Conservation (phyloP, 768 basidiomycete species). For the Lepiota venenata region DNA sequence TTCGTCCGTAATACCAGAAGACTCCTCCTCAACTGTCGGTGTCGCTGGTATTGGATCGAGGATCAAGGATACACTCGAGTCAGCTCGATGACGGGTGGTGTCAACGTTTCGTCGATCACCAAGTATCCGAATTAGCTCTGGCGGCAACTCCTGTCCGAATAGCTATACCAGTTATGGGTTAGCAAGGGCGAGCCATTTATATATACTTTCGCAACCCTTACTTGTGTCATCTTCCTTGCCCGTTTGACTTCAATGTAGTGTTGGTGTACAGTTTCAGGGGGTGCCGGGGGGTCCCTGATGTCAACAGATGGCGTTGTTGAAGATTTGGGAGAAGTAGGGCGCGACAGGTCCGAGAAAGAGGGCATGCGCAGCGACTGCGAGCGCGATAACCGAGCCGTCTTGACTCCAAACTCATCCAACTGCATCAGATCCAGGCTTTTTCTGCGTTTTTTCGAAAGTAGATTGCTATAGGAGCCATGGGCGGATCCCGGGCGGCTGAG, state of each 20-base stretch:
- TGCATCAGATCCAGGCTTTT: constrained; percentile 14
- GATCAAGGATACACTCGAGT: constrained; percentile 1
- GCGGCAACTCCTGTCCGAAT: constrained; percentile 47
- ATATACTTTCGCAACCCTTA: constrained; percentile 16
- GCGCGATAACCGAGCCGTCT: neutral
- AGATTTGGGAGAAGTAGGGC: neutral
- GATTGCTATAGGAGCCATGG: neutral
- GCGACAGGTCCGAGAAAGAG: neutral
- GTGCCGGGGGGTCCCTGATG: constrained; percentile 4
- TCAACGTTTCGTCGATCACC: constrained; percentile 2
- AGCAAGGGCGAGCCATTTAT: neutral
- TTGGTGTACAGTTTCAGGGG: constrained; percentile 20
- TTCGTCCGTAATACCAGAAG: neutral
- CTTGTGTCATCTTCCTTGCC: constrained; percentile 50
- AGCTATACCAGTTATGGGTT: constrained; percentile 26
- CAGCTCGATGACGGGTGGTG: neutral
- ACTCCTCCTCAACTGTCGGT: neutral
- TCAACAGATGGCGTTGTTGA: neutral
- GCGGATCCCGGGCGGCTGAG: constrained; percentile 6
- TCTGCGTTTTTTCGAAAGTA: constrained; percentile 7
- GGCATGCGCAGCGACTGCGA: constrained; percentile 2
- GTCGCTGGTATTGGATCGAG: neutral
- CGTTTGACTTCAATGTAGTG: constrained; percentile 39
- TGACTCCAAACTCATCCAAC: neutral
- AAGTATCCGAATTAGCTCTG: constrained; percentile 30